Base-by-base conservation (phyloP, 2,329 filamentous ascomycete species). In the Exophiala oligosperma region DNA sequence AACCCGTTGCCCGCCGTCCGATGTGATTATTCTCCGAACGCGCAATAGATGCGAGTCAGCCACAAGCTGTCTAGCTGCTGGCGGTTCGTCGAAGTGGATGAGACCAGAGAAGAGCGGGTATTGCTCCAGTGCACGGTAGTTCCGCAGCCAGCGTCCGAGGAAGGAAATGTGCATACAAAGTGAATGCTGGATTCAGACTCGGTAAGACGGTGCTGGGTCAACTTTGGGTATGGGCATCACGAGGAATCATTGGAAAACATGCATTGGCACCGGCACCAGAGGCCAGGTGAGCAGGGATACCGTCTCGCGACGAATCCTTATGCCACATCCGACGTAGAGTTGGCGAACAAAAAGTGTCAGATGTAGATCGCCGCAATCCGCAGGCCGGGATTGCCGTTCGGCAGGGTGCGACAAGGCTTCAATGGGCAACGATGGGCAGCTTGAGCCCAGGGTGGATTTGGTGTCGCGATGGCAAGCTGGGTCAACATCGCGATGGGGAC, bases 301-400 rank as follows among this genome's bases (percentile, higher is more conserved):
- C 17, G 26, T 54, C 49, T 35, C 46, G 53, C 51, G 50, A 32
- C 41, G 37, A 52, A 49, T 57, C 35, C 51, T 49, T 55, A 17
- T 38, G 44, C 54, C 58, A 51, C 54, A 59, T 38, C 46, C 29
- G 24, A 47, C 21, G 56, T 41, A 40, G 50, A 17, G 43, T 52
- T 44, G 49, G 44, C 35, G 38, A 49, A 57, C 52, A 29, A 48
- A 35, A 35, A 48, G n/a, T 48, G 57, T 59, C 61, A 60, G 61
- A 63, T 59, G 61, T 55, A 61, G 61, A 63, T 63, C 61, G 61
- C 56, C 58, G 58, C 52, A 49, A 44, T 57, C 58, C 58, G 50
- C 55, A 55, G 53, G 55, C 53, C 61, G 58, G 58, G 49, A 52
- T 52, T 47, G 57, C 61, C 57, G 57, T 59, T 59, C 55, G 58